Percentiles rank a stretch among this genome's conserved stretches.
Evolutionary conservation across 345 rosid species (phyloP).

Genomic region (Dipteronia sinensis): DNA sequence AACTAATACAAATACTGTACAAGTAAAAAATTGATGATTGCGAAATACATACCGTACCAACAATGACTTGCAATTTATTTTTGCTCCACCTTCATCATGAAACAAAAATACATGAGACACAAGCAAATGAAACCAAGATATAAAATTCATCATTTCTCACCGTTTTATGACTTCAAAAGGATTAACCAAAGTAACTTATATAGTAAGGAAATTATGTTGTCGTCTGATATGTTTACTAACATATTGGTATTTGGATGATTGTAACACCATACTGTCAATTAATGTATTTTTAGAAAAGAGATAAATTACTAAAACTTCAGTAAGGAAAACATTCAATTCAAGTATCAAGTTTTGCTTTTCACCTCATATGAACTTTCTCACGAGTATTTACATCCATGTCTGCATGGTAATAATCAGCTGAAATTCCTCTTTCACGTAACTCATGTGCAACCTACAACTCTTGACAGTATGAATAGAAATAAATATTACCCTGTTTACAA

Average conservation of each 20-base stretch:
- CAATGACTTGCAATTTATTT: conserved; percentile 90
- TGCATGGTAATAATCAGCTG: conserved; percentile 89
- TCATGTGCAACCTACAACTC: conserved; percentile 79
- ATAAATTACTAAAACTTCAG: not conserved
- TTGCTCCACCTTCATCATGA: conserved; percentile 81
- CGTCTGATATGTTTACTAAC: not conserved
- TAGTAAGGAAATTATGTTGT: not conserved
- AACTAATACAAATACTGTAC: conserved; percentile 3
- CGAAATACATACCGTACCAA: conserved; percentile 80
- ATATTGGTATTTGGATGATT: not conserved
- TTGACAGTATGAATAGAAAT: conserved; percentile 22
- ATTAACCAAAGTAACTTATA: not conserved
- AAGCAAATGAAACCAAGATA: conserved; percentile 1
- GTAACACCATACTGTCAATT: not conserved
- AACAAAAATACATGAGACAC: conserved; percentile 17
- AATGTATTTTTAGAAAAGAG: not conserved
- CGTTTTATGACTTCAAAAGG: not conserved
- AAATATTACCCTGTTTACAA: not conserved
- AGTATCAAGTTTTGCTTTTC: not conserved
- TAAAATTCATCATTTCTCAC: not conserved
- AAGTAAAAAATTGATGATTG: conserved; percentile 11
- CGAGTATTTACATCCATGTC: conserved; percentile 89
- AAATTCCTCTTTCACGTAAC: conserved; percentile 69
- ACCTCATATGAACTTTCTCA: conserved; percentile 86
- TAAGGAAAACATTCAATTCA: not conserved